phyloP scores from a whole-genome alignment of 306 rosid genomes.

The Pyrus betulifolia region DNA sequence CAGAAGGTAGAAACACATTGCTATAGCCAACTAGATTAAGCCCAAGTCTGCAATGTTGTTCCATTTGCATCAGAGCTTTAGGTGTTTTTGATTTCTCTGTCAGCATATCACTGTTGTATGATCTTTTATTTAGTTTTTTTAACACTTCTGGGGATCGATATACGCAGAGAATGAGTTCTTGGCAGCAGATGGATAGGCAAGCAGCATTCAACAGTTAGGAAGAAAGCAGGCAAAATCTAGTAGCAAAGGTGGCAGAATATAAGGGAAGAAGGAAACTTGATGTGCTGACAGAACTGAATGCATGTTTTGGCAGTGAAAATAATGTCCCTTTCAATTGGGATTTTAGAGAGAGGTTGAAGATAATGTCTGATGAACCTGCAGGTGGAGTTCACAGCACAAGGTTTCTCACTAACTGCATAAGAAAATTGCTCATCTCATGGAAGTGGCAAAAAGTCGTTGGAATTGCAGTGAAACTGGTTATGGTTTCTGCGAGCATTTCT shows the following conservation, averaged over 20 bases:
- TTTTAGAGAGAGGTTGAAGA: not conserved
- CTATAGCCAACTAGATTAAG: not conserved
- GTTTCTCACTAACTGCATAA: not conserved
- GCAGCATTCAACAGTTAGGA: constrained; percentile 17
- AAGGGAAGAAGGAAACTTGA: constrained; percentile 19
- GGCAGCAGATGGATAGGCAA: constrained; percentile 16
- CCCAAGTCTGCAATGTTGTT: not conserved
- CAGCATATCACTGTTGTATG: not conserved
- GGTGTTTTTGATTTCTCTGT: not conserved
- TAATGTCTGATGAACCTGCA: not conserved
- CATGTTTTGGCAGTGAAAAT: constrained; percentile 18
- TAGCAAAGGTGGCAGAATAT: constrained; percentile 12
- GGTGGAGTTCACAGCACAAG: not conserved
- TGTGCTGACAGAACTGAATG: constrained; percentile 23
- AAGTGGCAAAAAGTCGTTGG: constrained; percentile 14
- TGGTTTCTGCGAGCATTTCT: constrained; percentile 6
- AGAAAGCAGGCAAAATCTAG: constrained; percentile 22
- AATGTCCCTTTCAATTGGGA: not conserved
- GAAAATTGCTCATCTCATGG: not conserved
- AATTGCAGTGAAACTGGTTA: constrained; percentile 14
- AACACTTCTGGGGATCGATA: not conserved
- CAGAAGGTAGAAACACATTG: not conserved
- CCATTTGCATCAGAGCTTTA: not conserved
- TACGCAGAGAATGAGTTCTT: constrained; percentile 19
- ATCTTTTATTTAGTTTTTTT: not conserved